Base-by-base conservation (phyloP, 2,329 filamentous ascomycete species). In the Monosporascus sp. region DNA sequence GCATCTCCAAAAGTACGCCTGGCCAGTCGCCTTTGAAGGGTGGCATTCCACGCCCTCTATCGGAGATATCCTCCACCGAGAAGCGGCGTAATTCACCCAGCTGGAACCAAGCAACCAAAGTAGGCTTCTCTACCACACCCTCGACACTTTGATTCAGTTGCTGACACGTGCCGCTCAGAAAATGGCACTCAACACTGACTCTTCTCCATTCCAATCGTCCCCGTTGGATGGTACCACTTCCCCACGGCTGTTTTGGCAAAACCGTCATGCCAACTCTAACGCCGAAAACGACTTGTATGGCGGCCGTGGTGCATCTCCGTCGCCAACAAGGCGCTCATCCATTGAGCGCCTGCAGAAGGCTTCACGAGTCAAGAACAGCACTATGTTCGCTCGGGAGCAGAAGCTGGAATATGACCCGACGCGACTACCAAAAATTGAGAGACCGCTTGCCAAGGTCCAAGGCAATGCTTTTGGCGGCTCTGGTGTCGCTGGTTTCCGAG, bases 331-430 rank as follows among this genome's bases (percentile, higher is more conserved):
- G 65, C 87, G 93, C 67, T 89, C 90, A 46, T 97, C 93, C 18
- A 92, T 99, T 61, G 94, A 99, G 79, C 92, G 92, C 66, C 80
- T 99, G 55, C 95, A 97, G 75, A 90, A 87, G 69, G 92, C 91
- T 35, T 96, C 93, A 52, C 88, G 94, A 56, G 94, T 99, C 65
- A 96, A 93, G 80, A 97, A 96, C 76, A 97, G 93, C 80, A 96
- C 87, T 74, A 97, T 97, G 79, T 90, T 96, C 69, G 91, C 91
- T 43, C 87, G 92, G 52, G 92, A 97, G 73, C 88, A 91, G 68
- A 92, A 92, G 74, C 85, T 91, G 70, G 89, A 95, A 75, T 97
- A 97, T 77, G 91, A 97, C 70, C 91, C 92, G 28, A 81, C 87
- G 52, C 83, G 84, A 60, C 74, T 91, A 51, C 87, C 88, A 46